phyloP scores from a whole-genome alignment of 805 yeast species.

The Wickerhamomyces bisporus region DNA sequence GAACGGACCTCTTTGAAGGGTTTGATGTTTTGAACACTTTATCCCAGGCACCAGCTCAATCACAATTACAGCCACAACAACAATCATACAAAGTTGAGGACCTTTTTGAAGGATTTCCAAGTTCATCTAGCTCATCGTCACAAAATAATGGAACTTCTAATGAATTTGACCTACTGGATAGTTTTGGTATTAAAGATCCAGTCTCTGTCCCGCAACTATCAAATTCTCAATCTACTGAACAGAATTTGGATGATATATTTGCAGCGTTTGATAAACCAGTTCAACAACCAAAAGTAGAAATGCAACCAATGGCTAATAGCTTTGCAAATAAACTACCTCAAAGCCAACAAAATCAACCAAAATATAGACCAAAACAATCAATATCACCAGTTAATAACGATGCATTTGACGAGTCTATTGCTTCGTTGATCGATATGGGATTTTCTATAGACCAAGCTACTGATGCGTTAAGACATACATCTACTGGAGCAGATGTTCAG shows the following conservation, averaged over 20 bases:
- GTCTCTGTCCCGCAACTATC: slow-evolving; percentile 1
- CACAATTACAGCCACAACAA: slow-evolving; percentile 3
- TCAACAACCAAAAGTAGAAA: slow-evolving; percentile 3
- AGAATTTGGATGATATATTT: slow-evolving; percentile 26
- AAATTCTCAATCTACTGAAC: slow-evolving; percentile 7
- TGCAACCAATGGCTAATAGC: slow-evolving; percentile 4
- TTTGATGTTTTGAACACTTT: slow-evolving; percentile 11
- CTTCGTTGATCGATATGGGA: slow-evolving; percentile 77
- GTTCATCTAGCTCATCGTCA: slow-evolving; percentile 1
- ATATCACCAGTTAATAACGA: slow-evolving; percentile 9
- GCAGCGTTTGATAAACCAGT: slow-evolving; percentile 25
- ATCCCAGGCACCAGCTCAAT: not conserved
- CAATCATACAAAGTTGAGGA: slow-evolving; percentile 6
- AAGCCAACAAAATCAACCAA: slow-evolving; percentile 1
- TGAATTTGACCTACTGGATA: slow-evolving; percentile 13
- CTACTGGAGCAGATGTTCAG: slow-evolving; percentile 51
- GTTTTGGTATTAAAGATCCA: slow-evolving; percentile 12
- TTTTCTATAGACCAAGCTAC: slow-evolving; percentile 58
- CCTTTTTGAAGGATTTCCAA: slow-evolving; percentile 19
- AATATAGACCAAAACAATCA: slow-evolving; percentile 3
- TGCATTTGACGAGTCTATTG: slow-evolving; percentile 46
- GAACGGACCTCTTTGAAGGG: slow-evolving; percentile 18
- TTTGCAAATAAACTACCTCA: not conserved
- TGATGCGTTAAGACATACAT: slow-evolving; percentile 49
- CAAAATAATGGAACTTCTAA: not conserved